Base-by-base conservation (phyloP, 1,284 basidiomycete genomes). In the Puccinia polysora region DNA sequence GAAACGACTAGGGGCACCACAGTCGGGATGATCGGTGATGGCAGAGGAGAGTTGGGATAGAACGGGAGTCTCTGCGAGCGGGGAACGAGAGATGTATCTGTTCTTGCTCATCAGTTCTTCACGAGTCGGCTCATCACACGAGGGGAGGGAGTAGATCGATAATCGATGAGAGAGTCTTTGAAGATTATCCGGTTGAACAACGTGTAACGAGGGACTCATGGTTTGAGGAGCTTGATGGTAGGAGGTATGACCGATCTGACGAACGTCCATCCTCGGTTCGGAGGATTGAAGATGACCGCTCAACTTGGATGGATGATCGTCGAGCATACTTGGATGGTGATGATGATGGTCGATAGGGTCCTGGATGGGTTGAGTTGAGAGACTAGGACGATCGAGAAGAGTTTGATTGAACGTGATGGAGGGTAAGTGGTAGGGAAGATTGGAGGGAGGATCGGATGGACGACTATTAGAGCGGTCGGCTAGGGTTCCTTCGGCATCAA, bases 141-240 rank as follows among this genome's bases (percentile, higher is more conserved):
- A 18, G 1, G 65, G 65, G 0, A 69, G 45, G 0, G 65, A 59
- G 38, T 69, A 69, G 38, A 69, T 69, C 30, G 65, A 69, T 15
- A 69, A 40, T 32, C 65, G 65, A 50, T 69, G 65, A 7, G 6
- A 10, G 12, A 25, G 18, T 12, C 15, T 36, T 3, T 3, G 36
- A 15, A 43, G 8, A 7, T 6, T n/a, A 18, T 2, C 28, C 56
- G n/a, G n/a, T 58, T 20, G 28, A 4, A 18, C 4, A 8, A 7
- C 8, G 15, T 12, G 14, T 8, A 20, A 20, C 32, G 32, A 2
- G 25, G 15, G 30, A 2, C 8, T 34, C 1, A 12, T 5, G n/a
- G 38, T 38, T 14, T 40, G 56, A 4, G 32, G 52, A 18, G 6
- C 38, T 25, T 60, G 58, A 43, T 45, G 23, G 23, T 25, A 43